Conservation (phyloP, 768 basidiomycete genomes). For the Naganishia randhawae region DNA sequence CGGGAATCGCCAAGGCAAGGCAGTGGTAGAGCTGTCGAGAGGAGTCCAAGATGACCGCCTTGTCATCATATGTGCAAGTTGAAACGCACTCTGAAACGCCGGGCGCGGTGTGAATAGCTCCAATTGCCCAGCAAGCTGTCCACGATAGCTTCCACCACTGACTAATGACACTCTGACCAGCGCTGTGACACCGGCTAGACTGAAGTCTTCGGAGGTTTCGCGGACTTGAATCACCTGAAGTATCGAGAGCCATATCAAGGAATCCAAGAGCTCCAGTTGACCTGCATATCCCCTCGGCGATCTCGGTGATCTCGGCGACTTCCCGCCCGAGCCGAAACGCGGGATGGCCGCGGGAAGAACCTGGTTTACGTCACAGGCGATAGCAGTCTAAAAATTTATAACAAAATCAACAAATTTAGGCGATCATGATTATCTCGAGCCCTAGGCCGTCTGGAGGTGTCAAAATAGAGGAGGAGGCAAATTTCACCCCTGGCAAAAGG, state of each 20-base stretch:
- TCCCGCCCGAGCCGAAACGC: background rate
- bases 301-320: background rate
- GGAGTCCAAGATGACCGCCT: background rate
- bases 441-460: background rate
- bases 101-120: background rate
- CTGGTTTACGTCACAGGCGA: background rate
- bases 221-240: no score
- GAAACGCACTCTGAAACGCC: background rate
- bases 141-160: no score
- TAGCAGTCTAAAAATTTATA: background rate
- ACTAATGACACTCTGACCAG: no score
- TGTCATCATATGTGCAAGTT: background rate
- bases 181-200: no score
- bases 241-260: no score
- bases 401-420: background rate
- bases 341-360: background rate
- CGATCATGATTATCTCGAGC: background rate
- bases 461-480: background rate
- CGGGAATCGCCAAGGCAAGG: no score
- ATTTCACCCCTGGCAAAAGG: no score
- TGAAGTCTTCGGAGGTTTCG: no score
- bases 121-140: no score
- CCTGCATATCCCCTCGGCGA: no score
- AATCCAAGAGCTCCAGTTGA: no score
- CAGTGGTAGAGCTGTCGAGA: background rate